Conservation (phyloP, 73 alveolate species). For the Paramecium tetraurelia region DNA sequence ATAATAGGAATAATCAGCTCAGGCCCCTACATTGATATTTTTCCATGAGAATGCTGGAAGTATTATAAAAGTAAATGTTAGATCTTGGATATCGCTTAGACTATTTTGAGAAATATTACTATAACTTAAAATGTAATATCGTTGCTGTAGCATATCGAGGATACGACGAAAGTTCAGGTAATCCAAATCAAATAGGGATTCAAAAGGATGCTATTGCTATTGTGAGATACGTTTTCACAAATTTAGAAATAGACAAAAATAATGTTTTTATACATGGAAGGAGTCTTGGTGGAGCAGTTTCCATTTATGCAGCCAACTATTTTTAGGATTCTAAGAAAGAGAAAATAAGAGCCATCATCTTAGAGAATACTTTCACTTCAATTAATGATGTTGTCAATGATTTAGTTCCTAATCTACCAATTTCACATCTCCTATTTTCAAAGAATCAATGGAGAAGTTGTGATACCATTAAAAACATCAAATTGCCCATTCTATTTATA, state of each 20-base stretch:
- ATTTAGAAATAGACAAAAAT: slow-evolving; percentile 4
- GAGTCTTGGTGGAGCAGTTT: slow-evolving; percentile 62
- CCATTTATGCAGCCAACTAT: background rate
- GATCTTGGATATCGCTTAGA: slow-evolving; percentile 50
- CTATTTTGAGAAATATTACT: slow-evolving; percentile 44
- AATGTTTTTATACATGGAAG: slow-evolving; percentile 48
- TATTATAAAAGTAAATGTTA: background rate
- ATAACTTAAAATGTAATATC: background rate
- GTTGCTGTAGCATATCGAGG: slow-evolving; percentile 55
- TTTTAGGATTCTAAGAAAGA: background rate
- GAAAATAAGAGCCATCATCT: background rate
- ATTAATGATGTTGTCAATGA: slow-evolving; percentile 40
- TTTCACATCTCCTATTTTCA: background rate
- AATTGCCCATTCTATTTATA: slow-evolving; percentile 12
- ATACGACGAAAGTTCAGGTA: slow-evolving; percentile 31
- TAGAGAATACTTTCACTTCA: slow-evolving; percentile 57
- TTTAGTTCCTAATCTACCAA: background rate
- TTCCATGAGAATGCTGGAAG: slow-evolving; percentile 64
- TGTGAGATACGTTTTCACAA: background rate
- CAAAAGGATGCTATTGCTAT: slow-evolving; percentile 48
- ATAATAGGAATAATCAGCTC: background rate
- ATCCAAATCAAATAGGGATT: background rate
- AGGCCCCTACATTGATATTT: background rate
- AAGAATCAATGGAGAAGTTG: slow-evolving; percentile 18
- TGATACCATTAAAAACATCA: background rate